Evolutionary conservation across 257 asterid species (phyloP), one percentile per base, ranked within the genome.

Genomic region (Fraxinus excelsior): DNA sequence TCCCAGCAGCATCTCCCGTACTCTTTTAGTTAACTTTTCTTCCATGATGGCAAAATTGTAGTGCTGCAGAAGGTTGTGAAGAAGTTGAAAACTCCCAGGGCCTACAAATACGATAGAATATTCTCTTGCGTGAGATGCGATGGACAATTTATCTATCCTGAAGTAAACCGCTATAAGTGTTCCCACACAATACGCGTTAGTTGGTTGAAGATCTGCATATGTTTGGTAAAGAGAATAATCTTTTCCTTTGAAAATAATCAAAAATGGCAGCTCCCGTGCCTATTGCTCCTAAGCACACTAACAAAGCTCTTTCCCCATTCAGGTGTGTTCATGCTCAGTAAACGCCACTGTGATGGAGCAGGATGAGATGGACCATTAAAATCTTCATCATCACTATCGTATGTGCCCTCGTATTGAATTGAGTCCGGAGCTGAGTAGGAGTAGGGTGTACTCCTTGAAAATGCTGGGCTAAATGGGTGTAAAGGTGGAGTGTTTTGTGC

Each of bases 271-370:
- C 94, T 77, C 94, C 94, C 0, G 91, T 85, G 25, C 92, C 90
- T 67, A 90, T 81, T 40, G 96, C 96, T 60, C 91, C 96, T 3
- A 92, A 65, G 86, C 94, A 88, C 40, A 95, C 97, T 9, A 91
- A 88, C 34, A 89, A 49, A 62, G 96, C 92, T 72, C 82, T 74
- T 2, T 32, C 79, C 77, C 88, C 89, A 84, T 80, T 92, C 97
- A 0, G 96, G 95, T 66, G 87, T 79, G 58, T 92, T 92, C 91
- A 92, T 84, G 74, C 87, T 84, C 80, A 92, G 76, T 71, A 92
- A 79, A 37, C 92, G 95, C 88, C 79, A 82, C 51, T 85, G 89
- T 67, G 97, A 89, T 37, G 97, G 95, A 38, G 95, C 84, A 4
- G 82, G 85, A 37, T 86, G 49, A 18, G 76, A 65, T 29, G 29